These are phyloP conservation scores for Macroventuria anomochaeta DNA, from an alignment of 2,329 filamentous ascomycete species.

Conservation along the genomic window DNA sequence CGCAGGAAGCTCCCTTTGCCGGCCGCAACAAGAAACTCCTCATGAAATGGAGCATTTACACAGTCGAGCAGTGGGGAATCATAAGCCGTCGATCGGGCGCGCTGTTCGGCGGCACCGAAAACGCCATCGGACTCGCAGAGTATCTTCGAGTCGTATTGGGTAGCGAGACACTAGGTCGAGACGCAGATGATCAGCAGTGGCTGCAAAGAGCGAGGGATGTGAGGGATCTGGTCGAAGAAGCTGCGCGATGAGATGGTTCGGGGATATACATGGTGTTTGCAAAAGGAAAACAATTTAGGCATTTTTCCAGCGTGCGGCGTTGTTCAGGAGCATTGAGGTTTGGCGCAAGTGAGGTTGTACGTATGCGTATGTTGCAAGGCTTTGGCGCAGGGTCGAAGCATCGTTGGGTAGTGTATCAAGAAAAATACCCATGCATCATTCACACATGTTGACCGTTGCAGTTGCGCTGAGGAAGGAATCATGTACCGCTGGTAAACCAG, in stretches of 20 bases:
- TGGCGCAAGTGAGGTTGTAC: conserved; percentile 24
- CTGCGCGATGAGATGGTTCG: conserved; percentile 24
- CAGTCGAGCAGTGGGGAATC: conserved; percentile 66
- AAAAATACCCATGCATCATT: neutral
- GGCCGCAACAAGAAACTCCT: conserved; percentile 62
- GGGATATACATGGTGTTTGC: neutral
- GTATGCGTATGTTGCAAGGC: conserved; percentile 25
- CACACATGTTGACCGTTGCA: neutral
- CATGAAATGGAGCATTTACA: conserved; percentile 67
- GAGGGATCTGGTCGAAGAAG: conserved; percentile 37
- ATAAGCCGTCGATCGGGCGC: conserved; percentile 61
- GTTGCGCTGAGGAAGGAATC: too few relatives aligned
- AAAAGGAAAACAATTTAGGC: conserved; percentile 1
- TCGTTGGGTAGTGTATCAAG: conserved; percentile 13
- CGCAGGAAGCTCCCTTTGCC: conserved; percentile 69
- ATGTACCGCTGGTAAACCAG: too few relatives aligned
- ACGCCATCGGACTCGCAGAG: conserved; percentile 55
- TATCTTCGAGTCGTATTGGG: conserved; percentile 52
- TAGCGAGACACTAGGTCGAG: conserved; percentile 48
- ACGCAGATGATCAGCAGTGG: conserved; percentile 47
- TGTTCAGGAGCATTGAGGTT: conserved; percentile 33
- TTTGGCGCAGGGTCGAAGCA: conserved; percentile 1
- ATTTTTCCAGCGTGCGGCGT: conserved; percentile 41
- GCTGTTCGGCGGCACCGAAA: conserved; percentile 66
- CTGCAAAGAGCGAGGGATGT: conserved; percentile 38